Evolutionary conservation across 306 rosid genomes (phyloP), one percentile per base, ranked within the genome.

Genomic region (Sindora glabra): DNA sequence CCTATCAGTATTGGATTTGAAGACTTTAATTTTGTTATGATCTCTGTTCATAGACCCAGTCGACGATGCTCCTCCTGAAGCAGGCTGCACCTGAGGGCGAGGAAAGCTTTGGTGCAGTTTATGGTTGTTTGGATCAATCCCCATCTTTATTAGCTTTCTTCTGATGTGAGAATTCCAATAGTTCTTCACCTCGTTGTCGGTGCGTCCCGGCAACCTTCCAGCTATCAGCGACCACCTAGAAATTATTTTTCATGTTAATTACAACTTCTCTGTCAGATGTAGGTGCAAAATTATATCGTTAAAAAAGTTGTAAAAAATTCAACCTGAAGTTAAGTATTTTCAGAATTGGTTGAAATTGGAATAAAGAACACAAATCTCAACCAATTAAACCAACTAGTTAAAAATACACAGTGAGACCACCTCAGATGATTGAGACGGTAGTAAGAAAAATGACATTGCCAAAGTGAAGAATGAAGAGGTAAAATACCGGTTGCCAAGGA

Each of bases 401-500:
- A n/a, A n/a, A n/a, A n/a, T n/a, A n/a, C n/a, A n/a, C n/a, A n/a
- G n/a, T n/a, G n/a, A n/a, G n/a, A n/a, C n/a, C n/a, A n/a, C n/a
- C n/a, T n/a, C n/a, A n/a, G n/a, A n/a, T n/a, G n/a, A n/a, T n/a
- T n/a, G n/a, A n/a, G n/a, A n/a, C n/a, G n/a, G n/a, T 29, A 4
- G 5, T 4, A 4, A 9, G 8, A 9, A 29, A 29, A 34, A 34
- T 34, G 34, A 51, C 1, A 5, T 1, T 13, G 6, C 12, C 14
- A 48, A 17, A 55, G 27, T 12, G 24, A 1, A 1, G 3, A 18
- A n/a, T n/a, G n/a, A n/a, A n/a, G n/a, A n/a, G n/a, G 21, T 14
- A 19, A 13, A 10, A 5, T 81, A 86, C 95, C 87, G 67, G 69
- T 86, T 86, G 62, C 95, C 95, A 10, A 86, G 90, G 39, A 86